Conservation (phyloP, 352 stramenopile species). For the Globisporangium alternatum region DNA sequence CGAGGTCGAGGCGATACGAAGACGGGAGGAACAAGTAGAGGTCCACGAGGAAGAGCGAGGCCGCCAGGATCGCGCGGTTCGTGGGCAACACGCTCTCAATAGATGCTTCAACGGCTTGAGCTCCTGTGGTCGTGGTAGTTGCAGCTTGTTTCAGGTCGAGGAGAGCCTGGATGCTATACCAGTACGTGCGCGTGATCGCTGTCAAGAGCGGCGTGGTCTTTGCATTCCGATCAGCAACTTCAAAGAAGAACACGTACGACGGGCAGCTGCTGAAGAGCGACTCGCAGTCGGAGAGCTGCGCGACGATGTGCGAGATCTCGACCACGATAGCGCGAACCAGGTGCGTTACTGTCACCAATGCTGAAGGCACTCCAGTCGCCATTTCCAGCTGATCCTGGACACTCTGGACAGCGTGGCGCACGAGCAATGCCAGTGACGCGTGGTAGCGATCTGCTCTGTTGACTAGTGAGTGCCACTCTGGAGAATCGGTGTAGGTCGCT, state of each 20-base stretch:
- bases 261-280: conserved; percentile 46
- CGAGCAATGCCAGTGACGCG: conserved; percentile 23
- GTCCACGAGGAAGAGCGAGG: conserved; percentile 72
- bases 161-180: conserved; percentile 52
- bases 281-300: conserved; percentile 60
- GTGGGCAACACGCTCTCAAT: conserved; percentile 23
- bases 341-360: conserved; percentile 3
- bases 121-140: not conserved
- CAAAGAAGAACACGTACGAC: conserved; percentile 72
- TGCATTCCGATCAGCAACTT: conserved; percentile 42
- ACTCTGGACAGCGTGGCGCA: not conserved
- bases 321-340: conserved; percentile 21
- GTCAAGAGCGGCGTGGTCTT: conserved; percentile 57
- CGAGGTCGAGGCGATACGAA: conserved; percentile 37
- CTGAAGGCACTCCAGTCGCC: too few species aligned
- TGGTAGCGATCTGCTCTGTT: conserved; percentile 37
- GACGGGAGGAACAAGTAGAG: conserved; percentile 66
- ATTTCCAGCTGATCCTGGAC: conserved; percentile 6
- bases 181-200: conserved; percentile 53
- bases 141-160: conserved; percentile 26
- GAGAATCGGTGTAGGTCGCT: conserved; percentile 5
- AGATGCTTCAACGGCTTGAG: conserved; percentile 7
- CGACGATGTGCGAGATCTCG: conserved; percentile 34
- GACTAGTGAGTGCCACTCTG: conserved; percentile 31
- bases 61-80: conserved; percentile 47